Evolutionary conservation across 179 eudicot species (phyloP).

Genomic region (Vitellaria paradoxa): DNA sequence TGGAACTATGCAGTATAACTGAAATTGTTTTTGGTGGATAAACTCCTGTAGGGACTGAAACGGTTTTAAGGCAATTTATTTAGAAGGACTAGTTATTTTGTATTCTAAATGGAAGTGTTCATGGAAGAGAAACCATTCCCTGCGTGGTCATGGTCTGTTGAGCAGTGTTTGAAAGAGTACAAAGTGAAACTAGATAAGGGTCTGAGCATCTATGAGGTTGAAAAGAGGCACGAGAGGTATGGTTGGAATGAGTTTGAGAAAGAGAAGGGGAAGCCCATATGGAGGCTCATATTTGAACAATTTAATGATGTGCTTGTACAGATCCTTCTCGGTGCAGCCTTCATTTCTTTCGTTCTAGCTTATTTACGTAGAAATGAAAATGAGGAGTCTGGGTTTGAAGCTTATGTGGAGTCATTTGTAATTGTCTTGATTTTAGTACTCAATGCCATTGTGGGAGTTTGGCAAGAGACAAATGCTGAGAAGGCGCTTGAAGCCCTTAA

Average conservation of each 20-base stretch:
- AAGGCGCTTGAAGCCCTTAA: conserved; percentile 78
- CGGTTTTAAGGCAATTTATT: conserved; percentile 7
- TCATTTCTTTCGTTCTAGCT: conserved; percentile 71
- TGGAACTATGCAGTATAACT: background rate
- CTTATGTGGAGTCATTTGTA: conserved; percentile 59
- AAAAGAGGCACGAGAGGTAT: conserved; percentile 33
- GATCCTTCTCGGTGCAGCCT: conserved; percentile 64
- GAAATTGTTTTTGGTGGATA: background rate
- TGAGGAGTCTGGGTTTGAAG: conserved; percentile 40
- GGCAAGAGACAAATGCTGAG: conserved; percentile 91
- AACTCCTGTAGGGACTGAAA: conserved; percentile 7
- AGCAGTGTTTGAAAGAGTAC: conserved; percentile 48
- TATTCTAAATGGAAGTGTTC: conserved; percentile 13
- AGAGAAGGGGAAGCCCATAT: conserved; percentile 65
- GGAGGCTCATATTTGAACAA: conserved; percentile 64
- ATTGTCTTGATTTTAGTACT: conserved; percentile 73
- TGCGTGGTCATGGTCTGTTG: conserved; percentile 73
- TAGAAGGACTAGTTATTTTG: background rate
- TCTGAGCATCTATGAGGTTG: conserved; percentile 44
- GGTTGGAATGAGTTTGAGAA: conserved; percentile 76
- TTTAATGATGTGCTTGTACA: conserved; percentile 77
- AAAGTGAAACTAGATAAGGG: conserved; percentile 44
- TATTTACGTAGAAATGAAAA: conserved; percentile 63
- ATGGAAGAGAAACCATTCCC: conserved; percentile 52
- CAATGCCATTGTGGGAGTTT: conserved; percentile 78